A percentile compares a stretch with the other conserved stretches of the same genome.
phyloP scores from a whole-genome alignment of 1,284 basidiomycete species.

The Ustilago bromivora region DNA sequence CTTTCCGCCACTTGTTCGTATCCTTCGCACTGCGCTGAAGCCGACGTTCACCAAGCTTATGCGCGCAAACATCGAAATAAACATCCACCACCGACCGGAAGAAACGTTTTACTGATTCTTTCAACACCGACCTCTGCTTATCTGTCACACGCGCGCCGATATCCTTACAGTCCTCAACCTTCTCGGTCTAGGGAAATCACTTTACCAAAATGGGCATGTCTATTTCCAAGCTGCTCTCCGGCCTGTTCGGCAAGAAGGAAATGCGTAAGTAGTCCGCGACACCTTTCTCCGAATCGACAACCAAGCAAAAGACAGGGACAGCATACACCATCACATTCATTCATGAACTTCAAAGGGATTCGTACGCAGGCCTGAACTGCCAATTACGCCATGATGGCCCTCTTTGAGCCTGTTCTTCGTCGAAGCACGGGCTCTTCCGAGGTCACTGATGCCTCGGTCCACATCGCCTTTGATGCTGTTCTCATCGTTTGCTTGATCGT shows the following conservation, averaged over 20 bases:
- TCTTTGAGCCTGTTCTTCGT: no score
- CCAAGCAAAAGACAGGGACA: conserved; percentile 9
- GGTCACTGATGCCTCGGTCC: background rate
- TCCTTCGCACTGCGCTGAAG: conserved; percentile 6
- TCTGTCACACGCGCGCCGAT: no score
- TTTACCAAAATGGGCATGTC: conserved; percentile 65
- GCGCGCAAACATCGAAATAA: background rate
- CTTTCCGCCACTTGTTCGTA: conserved; percentile 25
- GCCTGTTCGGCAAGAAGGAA: conserved; percentile 70
- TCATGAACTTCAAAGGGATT: no score
- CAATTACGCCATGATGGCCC: no score
- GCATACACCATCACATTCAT: background rate
- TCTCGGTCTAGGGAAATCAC: conserved; percentile 45
- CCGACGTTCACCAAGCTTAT: background rate
- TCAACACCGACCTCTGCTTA: conserved; percentile 4
- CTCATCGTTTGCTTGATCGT: conserved; percentile 12
- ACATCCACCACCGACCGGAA: background rate
- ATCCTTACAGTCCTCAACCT: conserved; percentile 18
- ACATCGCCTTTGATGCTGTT: background rate
- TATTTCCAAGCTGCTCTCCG: conserved; percentile 69
- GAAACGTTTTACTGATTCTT: conserved; percentile 28
- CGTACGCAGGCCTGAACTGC: no score
- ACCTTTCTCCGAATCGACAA: background rate
- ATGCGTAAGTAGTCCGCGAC: conserved; percentile 62
- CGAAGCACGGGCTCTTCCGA: background rate